Evolutionary conservation across 2,329 filamentous ascomycete species (phyloP).

Genomic region (Colletotrichum paranaense): DNA sequence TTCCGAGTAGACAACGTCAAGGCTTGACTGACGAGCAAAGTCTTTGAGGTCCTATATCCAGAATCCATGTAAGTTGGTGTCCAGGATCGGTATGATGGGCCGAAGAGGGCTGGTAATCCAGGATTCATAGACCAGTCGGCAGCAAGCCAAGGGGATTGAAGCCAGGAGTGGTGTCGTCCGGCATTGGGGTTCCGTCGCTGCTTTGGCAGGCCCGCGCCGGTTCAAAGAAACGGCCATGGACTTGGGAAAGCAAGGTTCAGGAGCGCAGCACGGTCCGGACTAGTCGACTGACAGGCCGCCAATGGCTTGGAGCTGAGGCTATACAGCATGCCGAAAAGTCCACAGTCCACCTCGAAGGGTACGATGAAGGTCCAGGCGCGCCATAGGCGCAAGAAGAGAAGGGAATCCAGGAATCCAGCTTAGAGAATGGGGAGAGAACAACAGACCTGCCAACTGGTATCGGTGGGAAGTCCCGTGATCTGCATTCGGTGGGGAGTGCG

Average conservation of each 20-base stretch:
- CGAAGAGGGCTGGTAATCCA: constrained; percentile 30
- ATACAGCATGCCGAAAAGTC: constrained; percentile 16
- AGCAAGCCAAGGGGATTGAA: constrained; percentile 1
- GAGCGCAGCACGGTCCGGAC: constrained; percentile 14
- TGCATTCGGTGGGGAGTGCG: constrained; percentile 97
- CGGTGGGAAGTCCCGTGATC: constrained; percentile 94
- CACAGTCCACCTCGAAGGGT: constrained; percentile 19
- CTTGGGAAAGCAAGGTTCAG: constrained; percentile 33
- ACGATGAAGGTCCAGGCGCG: constrained; percentile 16
- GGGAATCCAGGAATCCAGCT: constrained; percentile 54
- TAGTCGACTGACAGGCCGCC: neutral
- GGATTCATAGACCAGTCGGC: constrained; percentile 13
- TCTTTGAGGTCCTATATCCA: constrained; percentile 98
- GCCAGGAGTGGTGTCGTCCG: constrained; percentile 19
- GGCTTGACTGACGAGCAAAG: constrained; percentile 94
- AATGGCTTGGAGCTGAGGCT: constrained; percentile 10
- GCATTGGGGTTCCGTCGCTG: constrained; percentile 29
- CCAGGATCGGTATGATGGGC: constrained; percentile 38
- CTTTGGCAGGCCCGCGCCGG: constrained; percentile 17
- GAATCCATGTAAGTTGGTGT: constrained; percentile 80
- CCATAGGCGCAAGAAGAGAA: constrained; percentile 36
- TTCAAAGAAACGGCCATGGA: constrained; percentile 34
- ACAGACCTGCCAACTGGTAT: constrained; percentile 99
- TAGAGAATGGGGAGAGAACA: constrained; percentile 69
- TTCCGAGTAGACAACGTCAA: constrained; percentile 98